Conservation (phyloP, 2,329 filamentous ascomycete species). For the Scytalidium lignicola region DNA sequence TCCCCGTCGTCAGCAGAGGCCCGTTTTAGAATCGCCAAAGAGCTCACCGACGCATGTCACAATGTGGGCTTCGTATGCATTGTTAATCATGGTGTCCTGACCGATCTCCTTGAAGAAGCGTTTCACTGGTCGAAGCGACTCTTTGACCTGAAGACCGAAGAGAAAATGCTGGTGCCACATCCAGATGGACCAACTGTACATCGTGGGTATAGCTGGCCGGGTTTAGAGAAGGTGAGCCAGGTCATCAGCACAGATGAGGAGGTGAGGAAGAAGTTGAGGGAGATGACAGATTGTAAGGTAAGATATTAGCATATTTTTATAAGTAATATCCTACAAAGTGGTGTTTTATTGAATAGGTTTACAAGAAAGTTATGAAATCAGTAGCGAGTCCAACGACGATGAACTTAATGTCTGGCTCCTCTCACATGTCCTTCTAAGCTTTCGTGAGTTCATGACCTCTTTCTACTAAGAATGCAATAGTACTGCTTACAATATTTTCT, state of each 20-base stretch:
- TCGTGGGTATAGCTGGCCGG: slow-evolving; percentile 51
- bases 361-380: slow-evolving; percentile 48
- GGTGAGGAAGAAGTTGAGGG: slow-evolving; percentile 35
- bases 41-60: slow-evolving; percentile 36
- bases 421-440: slow-evolving; percentile 37
- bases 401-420: slow-evolving; percentile 48
- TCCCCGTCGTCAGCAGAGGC: slow-evolving; percentile 16
- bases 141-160: slow-evolving; percentile 37
- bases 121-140: slow-evolving; percentile 39
- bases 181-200: slow-evolving; percentile 43
- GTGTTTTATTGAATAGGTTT: slow-evolving; percentile 3
- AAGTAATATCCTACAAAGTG: too few relatives aligned
- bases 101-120: slow-evolving; percentile 33
- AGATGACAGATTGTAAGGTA: slow-evolving; percentile 46
- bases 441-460: slow-evolving; percentile 39
- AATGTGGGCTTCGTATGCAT: slow-evolving; percentile 44
- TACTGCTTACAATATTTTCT: slow-evolving; percentile 36
- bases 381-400: slow-evolving; percentile 37
- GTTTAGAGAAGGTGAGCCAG: slow-evolving; percentile 48
- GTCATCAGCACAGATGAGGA: slow-evolving; percentile 37
- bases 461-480: slow-evolving; percentile 45
- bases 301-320: too few relatives aligned
- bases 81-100: slow-evolving; percentile 39
- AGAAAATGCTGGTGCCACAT: slow-evolving; percentile 45
- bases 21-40: slow-evolving; percentile 29